Base-by-base conservation (phyloP, 140 eudicot genomes). In the Erigeron philadelphicus region DNA sequence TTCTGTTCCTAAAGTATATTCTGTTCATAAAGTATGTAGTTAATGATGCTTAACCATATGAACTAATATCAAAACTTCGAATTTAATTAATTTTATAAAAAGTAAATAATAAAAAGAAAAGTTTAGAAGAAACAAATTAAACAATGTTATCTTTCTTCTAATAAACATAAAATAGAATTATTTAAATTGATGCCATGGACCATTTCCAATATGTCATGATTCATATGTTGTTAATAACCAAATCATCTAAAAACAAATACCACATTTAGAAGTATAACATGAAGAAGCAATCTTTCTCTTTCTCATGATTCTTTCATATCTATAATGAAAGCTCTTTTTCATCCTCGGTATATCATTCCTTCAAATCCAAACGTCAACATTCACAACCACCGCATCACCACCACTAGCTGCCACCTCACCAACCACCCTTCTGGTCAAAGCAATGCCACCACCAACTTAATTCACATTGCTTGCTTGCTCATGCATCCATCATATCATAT, bases 351-450 rank as follows among this genome's bases (percentile, higher is more conserved):
- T 64, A 42, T 59, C 45, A 12, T 64, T n/a, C 55, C 42, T 9
- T 65, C 50, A 61, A 76, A 76, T 53, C 72, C 81, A 77, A 71
- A 77, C 77, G 81, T 77, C 81, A 77, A 71, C 81, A 35, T 71
- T 71, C 56, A 63, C 67, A 76, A 72, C 77, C 44, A 72, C 77
- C 63, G 62, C 71, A 12, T 45, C 72, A 47, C 76, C 75, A 17
- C 55, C 67, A 54, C 71, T 76, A 48, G 18, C 11, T 54, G 48
- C 47, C 72, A 31, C 55, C 75, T 31, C 56, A 75, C 70, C 75
- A 76, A 76, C 23, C 75, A 68, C 61, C 61, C 81, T 77, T 77
- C 77, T 67, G 67, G 55, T 77, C 73, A 77, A 77, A 77, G 77
- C 81, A 77, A 77, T 66, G 53, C 49, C 43, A 75, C 74, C 74